Conservation (phyloP, 495 filamentous ascomycete genomes). For the Penicillium egyptiacum region DNA sequence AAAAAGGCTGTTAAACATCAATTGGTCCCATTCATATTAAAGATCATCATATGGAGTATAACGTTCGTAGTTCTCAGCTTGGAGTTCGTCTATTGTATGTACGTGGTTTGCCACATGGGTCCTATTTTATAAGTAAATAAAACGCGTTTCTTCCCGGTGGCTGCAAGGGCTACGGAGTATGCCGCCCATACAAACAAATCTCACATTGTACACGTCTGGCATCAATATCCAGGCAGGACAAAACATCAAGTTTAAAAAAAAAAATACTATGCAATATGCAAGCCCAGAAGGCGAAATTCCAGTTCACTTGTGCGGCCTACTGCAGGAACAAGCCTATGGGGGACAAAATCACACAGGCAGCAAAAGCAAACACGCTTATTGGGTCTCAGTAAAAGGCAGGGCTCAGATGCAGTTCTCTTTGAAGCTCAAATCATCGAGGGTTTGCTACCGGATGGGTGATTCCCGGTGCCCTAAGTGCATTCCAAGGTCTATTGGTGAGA, state of each 20-base stretch:
- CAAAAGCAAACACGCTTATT: conserved; percentile 14
- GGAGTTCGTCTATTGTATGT: not conserved
- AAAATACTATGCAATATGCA: not conserved
- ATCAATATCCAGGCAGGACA: conserved; percentile 10
- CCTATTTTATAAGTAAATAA: conserved; percentile 1
- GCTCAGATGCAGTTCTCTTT: conserved; percentile 10
- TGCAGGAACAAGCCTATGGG: conserved; percentile 44
- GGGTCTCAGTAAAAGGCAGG: conserved; percentile 14
- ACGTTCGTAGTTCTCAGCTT: not conserved
- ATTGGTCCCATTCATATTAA: not conserved
- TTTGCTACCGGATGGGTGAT: conserved; percentile 11
- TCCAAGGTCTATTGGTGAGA: conserved; percentile 8
- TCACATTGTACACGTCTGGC: conserved; percentile 10
- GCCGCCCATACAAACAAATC: conserved; percentile 2
- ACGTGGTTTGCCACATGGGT: conserved; percentile 17
- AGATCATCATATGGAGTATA: not conserved
- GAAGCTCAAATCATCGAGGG: conserved; percentile 13
- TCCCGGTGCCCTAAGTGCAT: conserved; percentile 8
- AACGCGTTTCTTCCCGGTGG: conserved; percentile 10
- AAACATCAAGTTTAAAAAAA: not conserved
- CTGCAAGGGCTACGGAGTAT: conserved; percentile 13
- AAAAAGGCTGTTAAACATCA: not conserved
- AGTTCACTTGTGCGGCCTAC: conserved; percentile 36
- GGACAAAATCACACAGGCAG: conserved; percentile 15
- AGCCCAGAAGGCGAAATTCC: conserved; percentile 13